Evolutionary conservation across 1,284 basidiomycete genomes (phyloP), one percentile per base, ranked within the genome.

Genomic region (Cryptococcus sp.): DNA sequence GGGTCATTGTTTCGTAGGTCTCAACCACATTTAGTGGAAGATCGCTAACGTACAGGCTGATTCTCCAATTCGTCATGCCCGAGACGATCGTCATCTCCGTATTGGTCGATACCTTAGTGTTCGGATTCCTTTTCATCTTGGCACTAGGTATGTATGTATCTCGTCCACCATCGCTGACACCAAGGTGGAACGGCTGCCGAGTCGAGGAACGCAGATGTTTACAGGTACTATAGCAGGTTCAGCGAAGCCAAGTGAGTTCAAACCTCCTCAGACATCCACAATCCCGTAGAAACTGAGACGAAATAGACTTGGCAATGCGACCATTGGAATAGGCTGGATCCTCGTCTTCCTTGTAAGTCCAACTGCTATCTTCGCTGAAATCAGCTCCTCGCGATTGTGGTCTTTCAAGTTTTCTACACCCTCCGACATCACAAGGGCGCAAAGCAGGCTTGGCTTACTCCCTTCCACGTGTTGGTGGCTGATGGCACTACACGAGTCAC

Each of bases 301-400:
- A 34, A 9, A 34, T 34, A 63, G 59, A 4, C 54, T 71, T n/a
- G 67, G 64, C 9, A 59, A 54, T 28, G 68, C 64, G 0, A 43
- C 54, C 2, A 28, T 70, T n/a, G 70, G 62, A 50, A 49, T 70
- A 11, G 68, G 54, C 2, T 72, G 68, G 68, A 48, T 65, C 41
- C 55, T 63, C 45, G 55, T 55, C 22, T 60, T 63, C 54, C 44
- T 64, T 4, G 64, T 64, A 37, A 50, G 60, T 55, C 10, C 9
- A 34, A 9, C 16, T 9, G 32, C 32, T 16, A 16, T 34, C 10
- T 28, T 21, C 19, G 18, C 14, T 19, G 36, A 40, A 19, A 16
- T 39, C 45, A 68, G 66, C 54, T 68, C 46, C 51, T 70, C 32
- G 67, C 59, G 45, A 63, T 68, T 48, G 60, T 72, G 52, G 48